Base-by-base conservation (phyloP, 2,329 filamentous ascomycete genomes). In the Iodosphaeria phyllophila region DNA sequence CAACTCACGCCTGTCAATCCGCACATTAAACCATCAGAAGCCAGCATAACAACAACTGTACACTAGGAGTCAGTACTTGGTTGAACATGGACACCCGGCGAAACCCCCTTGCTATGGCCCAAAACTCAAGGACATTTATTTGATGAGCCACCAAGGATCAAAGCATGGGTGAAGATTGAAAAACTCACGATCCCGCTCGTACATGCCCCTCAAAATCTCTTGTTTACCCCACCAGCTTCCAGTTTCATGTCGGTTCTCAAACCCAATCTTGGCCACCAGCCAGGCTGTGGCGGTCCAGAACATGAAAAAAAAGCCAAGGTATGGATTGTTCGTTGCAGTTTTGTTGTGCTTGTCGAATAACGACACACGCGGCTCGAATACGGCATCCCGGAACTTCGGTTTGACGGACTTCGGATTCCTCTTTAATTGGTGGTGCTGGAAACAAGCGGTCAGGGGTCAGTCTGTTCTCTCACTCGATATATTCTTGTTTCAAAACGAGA, bases 251-350 rank as follows among this genome's bases (percentile, higher is more conserved):
- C 69, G 82, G 39, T 83, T 84, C 20, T 66, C 57, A 16, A 66
- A 64, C 0, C 62, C 72, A 23, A 78, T 68, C 40, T 70, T 70
- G 17, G 75, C 39, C 29, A 82, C 62, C 35, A 75, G 60, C 21
- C 83, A 43, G 5, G 63, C 60, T 32, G 80, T 68, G 6, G 61
- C 60, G 23, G 82, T 60, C 76, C 78, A 84, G 44, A 82, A 82
- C 1, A 86, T 53, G 0, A 72, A 77, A 39, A 78, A 83, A 51
- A 84, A 84, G 16, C 78, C 78, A 41, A 76, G 68, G 37, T 83
- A 84, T 0, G 72, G 71, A 20, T 70, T 79, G 23, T 72, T 68
- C 4, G 64, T 60, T 2, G 66, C 64, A 1, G 52, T 51, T 5
- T 61, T 57, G 39, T 82, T 83, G 34, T 77, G 69, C 8, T 72